Conservation (phyloP, 1,139 yeast genomes). For the Geotrichum aggregatum region DNA sequence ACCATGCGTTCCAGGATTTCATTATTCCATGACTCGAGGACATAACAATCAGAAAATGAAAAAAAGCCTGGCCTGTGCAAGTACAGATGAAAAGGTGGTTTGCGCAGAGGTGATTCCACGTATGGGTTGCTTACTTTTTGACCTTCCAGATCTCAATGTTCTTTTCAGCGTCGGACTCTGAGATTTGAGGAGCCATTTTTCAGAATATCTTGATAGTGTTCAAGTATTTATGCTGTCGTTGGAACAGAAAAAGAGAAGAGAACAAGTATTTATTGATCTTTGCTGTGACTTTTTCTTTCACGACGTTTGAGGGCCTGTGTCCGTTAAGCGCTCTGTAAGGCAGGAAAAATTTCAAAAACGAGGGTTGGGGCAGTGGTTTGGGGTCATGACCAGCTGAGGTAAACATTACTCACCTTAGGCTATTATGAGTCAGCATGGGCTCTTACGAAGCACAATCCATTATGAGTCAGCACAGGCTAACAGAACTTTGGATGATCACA, state of each 20-base stretch:
- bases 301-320: not conserved
- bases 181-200: constrained; percentile 32
- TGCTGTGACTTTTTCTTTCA: not conserved
- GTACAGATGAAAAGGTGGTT: too few species aligned
- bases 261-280: constrained; percentile 2
- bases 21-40: too few species aligned
- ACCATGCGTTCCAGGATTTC: too few species aligned
- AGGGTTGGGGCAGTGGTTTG: not conserved
- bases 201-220: not conserved
- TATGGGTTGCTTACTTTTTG: constrained; percentile 52
- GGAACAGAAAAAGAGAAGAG: constrained; percentile 1
- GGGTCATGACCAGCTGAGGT: too few species aligned
- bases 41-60: not conserved
- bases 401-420: too few species aligned
- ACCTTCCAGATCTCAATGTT: constrained; percentile 98
- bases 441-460: too few species aligned
- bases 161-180: constrained; percentile 70
- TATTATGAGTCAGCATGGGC: too few species aligned
- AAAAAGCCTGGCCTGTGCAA: not conserved
- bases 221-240: not conserved
- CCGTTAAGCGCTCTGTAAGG: not conserved
- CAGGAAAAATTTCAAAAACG: constrained; percentile 5
- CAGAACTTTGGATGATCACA: too few species aligned
- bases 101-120: not conserved
- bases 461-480: too few species aligned